These are phyloP conservation scores for Diaporthe australafricana DNA, from an alignment of 2,329 filamentous ascomycete genomes.

Conservation along the genomic window DNA sequence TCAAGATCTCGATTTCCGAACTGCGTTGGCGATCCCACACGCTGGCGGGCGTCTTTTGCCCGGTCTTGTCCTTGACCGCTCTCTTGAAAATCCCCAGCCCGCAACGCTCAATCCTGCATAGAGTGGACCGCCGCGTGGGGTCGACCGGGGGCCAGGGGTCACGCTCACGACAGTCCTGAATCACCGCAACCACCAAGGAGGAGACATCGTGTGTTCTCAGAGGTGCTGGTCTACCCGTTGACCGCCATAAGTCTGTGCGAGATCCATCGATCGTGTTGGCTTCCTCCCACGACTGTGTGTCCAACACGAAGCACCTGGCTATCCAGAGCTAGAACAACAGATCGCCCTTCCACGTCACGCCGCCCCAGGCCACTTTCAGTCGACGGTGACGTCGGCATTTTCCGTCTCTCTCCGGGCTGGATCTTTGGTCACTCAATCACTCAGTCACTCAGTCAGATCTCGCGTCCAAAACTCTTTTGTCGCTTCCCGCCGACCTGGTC, in stretches of 20 bases:
- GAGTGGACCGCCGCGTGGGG: slow-evolving; percentile 34
- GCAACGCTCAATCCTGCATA: slow-evolving; percentile 26
- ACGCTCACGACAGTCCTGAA: slow-evolving; percentile 20
- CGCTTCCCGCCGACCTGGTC: slow-evolving; percentile 28
- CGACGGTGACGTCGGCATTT: slow-evolving; percentile 10
- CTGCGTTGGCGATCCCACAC: slow-evolving; percentile 25
- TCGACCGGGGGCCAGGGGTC: slow-evolving; percentile 26
- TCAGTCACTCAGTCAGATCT: slow-evolving; percentile 3
- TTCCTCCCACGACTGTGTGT: neutral
- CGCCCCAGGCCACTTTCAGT: neutral
- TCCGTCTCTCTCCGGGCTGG: neutral
- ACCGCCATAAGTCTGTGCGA: slow-evolving; percentile 9
- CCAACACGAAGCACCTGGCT: neutral
- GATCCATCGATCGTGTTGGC: slow-evolving; percentile 6
- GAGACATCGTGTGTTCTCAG: slow-evolving; percentile 19
- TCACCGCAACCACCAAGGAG: slow-evolving; percentile 22
- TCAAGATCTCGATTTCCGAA: slow-evolving; percentile 24
- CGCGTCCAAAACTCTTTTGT: neutral
- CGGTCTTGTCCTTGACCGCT: slow-evolving; percentile 36
- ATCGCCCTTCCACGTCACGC: slow-evolving; percentile 22
- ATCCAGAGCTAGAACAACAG: neutral
- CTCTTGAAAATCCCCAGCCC: slow-evolving; percentile 16
- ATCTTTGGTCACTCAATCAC: no score
- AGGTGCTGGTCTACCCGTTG: neutral
- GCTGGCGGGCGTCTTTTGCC: slow-evolving; percentile 16